Evolutionary conservation across 2,329 filamentous ascomycete genomes (phyloP).

Genomic region (Fusarium nurragi): DNA sequence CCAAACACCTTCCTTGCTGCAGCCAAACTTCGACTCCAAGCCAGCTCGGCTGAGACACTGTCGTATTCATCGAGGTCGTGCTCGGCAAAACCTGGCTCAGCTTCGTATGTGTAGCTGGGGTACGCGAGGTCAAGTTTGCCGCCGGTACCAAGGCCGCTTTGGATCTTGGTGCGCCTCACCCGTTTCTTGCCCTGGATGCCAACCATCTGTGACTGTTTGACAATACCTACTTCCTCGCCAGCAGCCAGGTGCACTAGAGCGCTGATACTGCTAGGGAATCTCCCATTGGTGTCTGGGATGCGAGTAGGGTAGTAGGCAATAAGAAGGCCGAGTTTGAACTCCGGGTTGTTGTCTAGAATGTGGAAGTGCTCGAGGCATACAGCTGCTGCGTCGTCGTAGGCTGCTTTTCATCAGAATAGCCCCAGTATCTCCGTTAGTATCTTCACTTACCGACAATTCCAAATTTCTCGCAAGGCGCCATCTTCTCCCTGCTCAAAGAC

Average conservation of each 20-base stretch:
- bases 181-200: conserved; percentile 57
- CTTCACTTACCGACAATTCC: conserved; percentile 53
- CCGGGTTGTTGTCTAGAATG: conserved; percentile 55
- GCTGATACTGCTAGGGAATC: conserved; percentile 53
- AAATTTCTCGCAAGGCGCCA: conserved; percentile 55
- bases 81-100: conserved; percentile 76
- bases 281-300: conserved; percentile 55
- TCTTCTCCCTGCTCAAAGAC: conserved; percentile 45
- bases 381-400: conserved; percentile 56
- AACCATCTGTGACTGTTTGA: conserved; percentile 55
- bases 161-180: conserved; percentile 47
- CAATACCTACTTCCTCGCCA: conserved; percentile 53
- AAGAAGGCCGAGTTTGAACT: conserved; percentile 54
- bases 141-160: conserved; percentile 51
- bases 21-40: conserved; percentile 73
- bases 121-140: conserved; percentile 51
- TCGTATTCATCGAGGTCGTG: conserved; percentile 74
- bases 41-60: conserved; percentile 69
- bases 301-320: conserved; percentile 58
- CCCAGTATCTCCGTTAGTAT: accelerated
- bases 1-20: conserved; percentile 71
- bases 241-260: conserved; percentile 54
- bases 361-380: conserved; percentile 58
- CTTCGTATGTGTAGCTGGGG: conserved; percentile 54
- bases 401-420: conserved; percentile 32